phyloP scores from a whole-genome alignment of 2,329 filamentous ascomycete genomes.

The Xylariaceae sp. region DNA sequence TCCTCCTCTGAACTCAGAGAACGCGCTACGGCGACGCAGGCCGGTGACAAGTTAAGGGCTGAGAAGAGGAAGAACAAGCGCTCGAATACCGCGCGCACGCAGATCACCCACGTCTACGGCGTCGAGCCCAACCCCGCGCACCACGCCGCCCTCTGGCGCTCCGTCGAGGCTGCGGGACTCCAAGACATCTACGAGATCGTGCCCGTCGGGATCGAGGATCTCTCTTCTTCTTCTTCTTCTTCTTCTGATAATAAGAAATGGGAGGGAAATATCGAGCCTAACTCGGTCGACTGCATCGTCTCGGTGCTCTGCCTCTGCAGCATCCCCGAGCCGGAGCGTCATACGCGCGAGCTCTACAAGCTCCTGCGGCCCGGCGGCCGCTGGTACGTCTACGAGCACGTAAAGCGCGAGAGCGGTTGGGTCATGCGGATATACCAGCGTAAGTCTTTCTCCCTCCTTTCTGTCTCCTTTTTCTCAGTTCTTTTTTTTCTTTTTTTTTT shows the following conservation, averaged over 20 bases:
- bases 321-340: constrained; percentile 54
- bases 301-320: constrained; percentile 58
- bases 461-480: neutral
- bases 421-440: constrained; percentile 45
- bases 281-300: constrained; percentile 54
- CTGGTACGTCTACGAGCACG: constrained; percentile 61
- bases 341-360: constrained; percentile 50
- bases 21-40: too few species aligned
- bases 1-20: too few species aligned
- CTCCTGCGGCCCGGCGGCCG: constrained; percentile 56
- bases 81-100: constrained; percentile 10
- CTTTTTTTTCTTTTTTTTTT: neutral
- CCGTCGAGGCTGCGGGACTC: constrained; percentile 47
- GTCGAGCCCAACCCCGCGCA: constrained; percentile 58
- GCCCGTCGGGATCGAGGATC: constrained; percentile 54
- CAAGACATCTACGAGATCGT: constrained; percentile 52
- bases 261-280: constrained; percentile 42
- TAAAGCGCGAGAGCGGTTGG: constrained; percentile 36
- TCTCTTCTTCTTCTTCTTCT: constrained; percentile 26
- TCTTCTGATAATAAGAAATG: constrained; percentile 30
- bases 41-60: too few species aligned
- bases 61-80: constrained; percentile 1
- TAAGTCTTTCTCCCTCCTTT: constrained; percentile 31
- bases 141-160: constrained; percentile 41
- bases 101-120: constrained; percentile 49